phyloP scores from a whole-genome alignment of 768 basidiomycete species.

The Tulasnella sp. region DNA sequence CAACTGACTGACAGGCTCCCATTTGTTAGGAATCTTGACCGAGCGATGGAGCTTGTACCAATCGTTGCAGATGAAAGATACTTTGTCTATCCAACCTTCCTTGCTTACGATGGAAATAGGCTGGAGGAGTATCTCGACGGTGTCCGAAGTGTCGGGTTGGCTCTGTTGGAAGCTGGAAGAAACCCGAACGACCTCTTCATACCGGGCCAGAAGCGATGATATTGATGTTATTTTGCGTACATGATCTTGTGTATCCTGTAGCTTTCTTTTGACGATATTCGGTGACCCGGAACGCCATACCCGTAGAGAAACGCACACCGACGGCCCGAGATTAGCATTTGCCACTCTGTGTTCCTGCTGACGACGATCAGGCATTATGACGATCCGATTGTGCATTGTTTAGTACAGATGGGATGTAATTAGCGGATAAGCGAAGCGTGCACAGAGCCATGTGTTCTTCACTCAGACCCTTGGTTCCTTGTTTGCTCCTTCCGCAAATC shows the following conservation, averaged over 20 bases:
- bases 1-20: not conserved
- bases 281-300: not conserved
- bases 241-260: conserved; percentile 1
- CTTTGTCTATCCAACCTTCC: conserved; percentile 83
- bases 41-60: conserved; percentile 73
- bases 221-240: not conserved
- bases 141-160: conserved; percentile 72
- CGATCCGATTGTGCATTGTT: not conserved
- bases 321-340: not conserved
- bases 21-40: conserved; percentile 69
- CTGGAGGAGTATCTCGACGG: conserved; percentile 74
- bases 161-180: conserved; percentile 70
- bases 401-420: not conserved
- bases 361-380: not conserved
- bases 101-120: conserved; percentile 60
- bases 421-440: not conserved
- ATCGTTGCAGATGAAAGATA: conserved; percentile 87
- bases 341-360: not conserved
- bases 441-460: conserved; percentile 13
- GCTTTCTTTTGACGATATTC: not conserved
- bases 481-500: not conserved
- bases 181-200: conserved; percentile 21
- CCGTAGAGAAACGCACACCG: not conserved
- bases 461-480: conserved; percentile 17
- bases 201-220: not conserved